Evolutionary conservation across 805 yeast genomes (phyloP).

Genomic region (Schwanniomyces sp.): DNA sequence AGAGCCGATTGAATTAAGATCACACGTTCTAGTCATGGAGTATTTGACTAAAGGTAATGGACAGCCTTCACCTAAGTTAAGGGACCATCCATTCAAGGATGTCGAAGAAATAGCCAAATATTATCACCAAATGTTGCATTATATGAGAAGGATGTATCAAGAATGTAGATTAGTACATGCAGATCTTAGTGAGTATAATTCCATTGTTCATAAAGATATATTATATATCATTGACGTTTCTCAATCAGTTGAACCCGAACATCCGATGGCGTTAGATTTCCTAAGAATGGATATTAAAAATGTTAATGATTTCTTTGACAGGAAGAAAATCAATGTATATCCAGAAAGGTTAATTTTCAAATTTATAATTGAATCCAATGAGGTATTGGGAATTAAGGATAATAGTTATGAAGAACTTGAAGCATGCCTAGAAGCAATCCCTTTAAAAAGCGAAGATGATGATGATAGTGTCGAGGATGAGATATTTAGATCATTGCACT

Average conservation of each 20-base stretch:
- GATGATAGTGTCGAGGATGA: slow-evolving; percentile 70
- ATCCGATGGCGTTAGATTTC: slow-evolving; percentile 94
- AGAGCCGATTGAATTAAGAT: slow-evolving; percentile 81
- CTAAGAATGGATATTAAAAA: slow-evolving; percentile 97
- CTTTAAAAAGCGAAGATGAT: slow-evolving; percentile 50
- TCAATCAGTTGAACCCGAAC: slow-evolving; percentile 96
- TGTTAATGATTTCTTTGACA: slow-evolving; percentile 81
- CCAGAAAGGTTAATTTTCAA: slow-evolving; percentile 82
- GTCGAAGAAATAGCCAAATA: slow-evolving; percentile 63
- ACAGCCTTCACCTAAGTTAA: slow-evolving; percentile 86
- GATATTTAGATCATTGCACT: slow-evolving; percentile 76
- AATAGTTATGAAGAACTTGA: slow-evolving; percentile 44
- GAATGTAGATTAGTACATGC: slow-evolving; percentile 93
- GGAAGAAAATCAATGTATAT: slow-evolving; percentile 69
- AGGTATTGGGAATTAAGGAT: slow-evolving; percentile 33
- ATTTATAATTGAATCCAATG: slow-evolving; percentile 59
- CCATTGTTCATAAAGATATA: slow-evolving; percentile 76
- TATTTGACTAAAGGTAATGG: slow-evolving; percentile 77
- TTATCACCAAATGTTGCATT: slow-evolving; percentile 77
- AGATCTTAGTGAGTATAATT: slow-evolving; percentile 92
- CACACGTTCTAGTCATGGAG: slow-evolving; percentile 95
- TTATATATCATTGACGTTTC: slow-evolving; percentile 94
- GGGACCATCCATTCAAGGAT: slow-evolving; percentile 75
- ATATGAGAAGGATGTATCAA: slow-evolving; percentile 85
- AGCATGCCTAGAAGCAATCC: slow-evolving; percentile 48